Conservation (phyloP, 257 asterid genomes). For the Capsicum baccatum region DNA sequence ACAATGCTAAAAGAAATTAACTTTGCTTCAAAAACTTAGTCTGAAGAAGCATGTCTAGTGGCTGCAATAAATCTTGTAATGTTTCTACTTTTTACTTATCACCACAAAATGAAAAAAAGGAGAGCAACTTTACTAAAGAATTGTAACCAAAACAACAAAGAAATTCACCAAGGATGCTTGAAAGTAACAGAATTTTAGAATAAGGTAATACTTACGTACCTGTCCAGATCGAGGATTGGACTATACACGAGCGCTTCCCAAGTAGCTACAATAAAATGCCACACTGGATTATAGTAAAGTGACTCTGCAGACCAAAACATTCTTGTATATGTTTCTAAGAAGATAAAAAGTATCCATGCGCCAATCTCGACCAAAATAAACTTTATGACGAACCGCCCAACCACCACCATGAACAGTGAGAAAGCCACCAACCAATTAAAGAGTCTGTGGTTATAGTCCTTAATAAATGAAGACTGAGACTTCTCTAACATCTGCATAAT, state of each 20-base stretch:
- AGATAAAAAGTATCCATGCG: slow-evolving; percentile 96
- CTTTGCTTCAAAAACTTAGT: slow-evolving; percentile 17
- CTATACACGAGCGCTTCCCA: slow-evolving; percentile 98
- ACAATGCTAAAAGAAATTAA: neutral
- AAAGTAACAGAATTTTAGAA: neutral
- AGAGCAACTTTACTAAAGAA: neutral
- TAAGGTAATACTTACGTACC: slow-evolving; percentile 46
- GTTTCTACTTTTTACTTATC: neutral
- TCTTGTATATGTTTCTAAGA: slow-evolving; percentile 95
- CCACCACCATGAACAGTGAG: slow-evolving; percentile 94
- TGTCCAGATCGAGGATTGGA: slow-evolving; percentile 95
- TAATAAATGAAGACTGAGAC: slow-evolving; percentile 84
- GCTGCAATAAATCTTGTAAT: neutral
- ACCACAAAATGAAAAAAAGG: neutral
- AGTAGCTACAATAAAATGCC: slow-evolving; percentile 82
- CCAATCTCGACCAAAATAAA: slow-evolving; percentile 83
- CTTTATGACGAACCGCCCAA: slow-evolving; percentile 91
- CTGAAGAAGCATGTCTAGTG: neutral
- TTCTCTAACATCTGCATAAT: slow-evolving; percentile 91
- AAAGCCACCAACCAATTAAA: slow-evolving; percentile 98
- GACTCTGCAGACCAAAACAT: slow-evolving; percentile 99
- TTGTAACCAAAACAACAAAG: neutral
- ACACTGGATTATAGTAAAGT: slow-evolving; percentile 93
- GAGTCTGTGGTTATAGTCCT: slow-evolving; percentile 97
- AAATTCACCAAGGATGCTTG: slow-evolving; percentile 5